Evolutionary conservation across 1,139 yeast species (phyloP), one percentile per base, ranked within the genome.

Genomic region (Cylindricascospora bacillispora): DNA sequence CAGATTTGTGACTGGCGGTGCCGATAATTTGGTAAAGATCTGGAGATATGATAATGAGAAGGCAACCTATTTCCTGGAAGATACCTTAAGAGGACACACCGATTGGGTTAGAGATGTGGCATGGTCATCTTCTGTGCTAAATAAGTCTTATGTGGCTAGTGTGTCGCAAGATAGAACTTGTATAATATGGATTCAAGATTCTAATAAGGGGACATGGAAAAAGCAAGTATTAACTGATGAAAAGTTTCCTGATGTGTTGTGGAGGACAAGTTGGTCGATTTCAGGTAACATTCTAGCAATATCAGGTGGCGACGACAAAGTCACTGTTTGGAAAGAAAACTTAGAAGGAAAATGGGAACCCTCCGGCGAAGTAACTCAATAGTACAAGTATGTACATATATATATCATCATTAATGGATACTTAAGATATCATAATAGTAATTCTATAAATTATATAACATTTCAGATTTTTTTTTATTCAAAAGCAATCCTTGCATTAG

Each of bases 51-150:
- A 77, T 41, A 47, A 73, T 4, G 62, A 65, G 9, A 56, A 62
- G 22, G 66, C 67, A 44, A 67, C 70, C 17, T 85, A 82, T 52
- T 65, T 67, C 15, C 69, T 76, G 47, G 95, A 89, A 54, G 76
- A 78, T 25, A 68, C 71, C 27, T 67, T 89, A 35, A 78, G 75
- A 42, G 98, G 95, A 23, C 98, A 92, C 56, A 66, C 82, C 14
- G 98, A 89, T 58, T 92, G 98, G 98, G 97, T 92, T 22, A 74
- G 98, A 55, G 99, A 92, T 56, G 95, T 89, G 36, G 86, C 93
- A 6, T 89, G 98, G 98, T 83, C 95, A 13, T 95, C 97, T 27
- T 76, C 93, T 1, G 75, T 82, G 26, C 65, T 89, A 38, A 70
- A 83, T 28, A 80, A 83, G 44, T 74, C 93, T 12, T 89, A 85